Conservation (phyloP, 495 filamentous ascomycete species). For the Haplographium delicatum region DNA sequence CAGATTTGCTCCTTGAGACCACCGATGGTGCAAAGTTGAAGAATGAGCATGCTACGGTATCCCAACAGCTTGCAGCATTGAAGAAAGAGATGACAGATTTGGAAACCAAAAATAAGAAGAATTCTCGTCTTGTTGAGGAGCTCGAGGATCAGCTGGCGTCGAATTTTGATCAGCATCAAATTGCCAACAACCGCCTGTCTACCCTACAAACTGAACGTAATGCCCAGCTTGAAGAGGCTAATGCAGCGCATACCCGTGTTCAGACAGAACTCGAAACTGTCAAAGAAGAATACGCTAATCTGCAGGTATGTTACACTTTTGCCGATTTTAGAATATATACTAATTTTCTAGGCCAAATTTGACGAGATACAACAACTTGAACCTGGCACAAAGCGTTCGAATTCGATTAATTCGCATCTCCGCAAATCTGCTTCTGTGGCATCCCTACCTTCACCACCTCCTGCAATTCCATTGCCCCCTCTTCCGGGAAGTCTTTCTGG, state of each 20-base stretch:
- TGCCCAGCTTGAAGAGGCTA: constrained; percentile 54
- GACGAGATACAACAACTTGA: constrained; percentile 40
- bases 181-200: constrained; percentile 69
- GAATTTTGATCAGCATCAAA: constrained; percentile 89
- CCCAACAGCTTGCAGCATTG: constrained; percentile 65
- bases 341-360: constrained; percentile 53
- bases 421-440: constrained; percentile 80
- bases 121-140: constrained; percentile 85
- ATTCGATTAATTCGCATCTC: constrained; percentile 54
- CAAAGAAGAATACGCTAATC: constrained; percentile 53
- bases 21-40: constrained; percentile 35
- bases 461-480: constrained; percentile 89
- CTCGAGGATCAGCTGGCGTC: constrained; percentile 94
- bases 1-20: constrained; percentile 35
- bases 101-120: constrained; percentile 68
- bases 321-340: too few species aligned
- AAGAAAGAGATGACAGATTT: constrained; percentile 65
- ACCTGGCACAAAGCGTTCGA: constrained; percentile 58
- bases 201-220: constrained; percentile 67
- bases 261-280: constrained; percentile 55
- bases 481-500: constrained; percentile 51
- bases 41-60: constrained; percentile 52
- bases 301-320: constrained; percentile 68
- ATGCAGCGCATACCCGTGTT: constrained; percentile 35
- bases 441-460: constrained; percentile 84